Evolutionary conservation across 352 stramenopile species (phyloP).

Genomic region (Phytopythium mirpurense): DNA sequence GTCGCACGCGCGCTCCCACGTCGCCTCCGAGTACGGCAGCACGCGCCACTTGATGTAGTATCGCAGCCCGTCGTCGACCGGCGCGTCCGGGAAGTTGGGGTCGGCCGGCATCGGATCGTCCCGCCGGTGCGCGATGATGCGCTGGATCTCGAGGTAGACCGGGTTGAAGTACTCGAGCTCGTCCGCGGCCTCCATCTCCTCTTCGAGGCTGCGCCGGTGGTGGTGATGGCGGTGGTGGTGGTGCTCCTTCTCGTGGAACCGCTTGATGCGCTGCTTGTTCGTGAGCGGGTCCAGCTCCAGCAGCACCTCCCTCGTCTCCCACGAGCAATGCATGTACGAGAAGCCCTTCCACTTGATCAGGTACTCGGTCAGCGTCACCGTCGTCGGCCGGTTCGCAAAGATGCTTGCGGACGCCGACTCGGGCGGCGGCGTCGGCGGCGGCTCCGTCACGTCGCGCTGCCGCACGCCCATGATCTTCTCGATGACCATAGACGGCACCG

Average conservation of each 20-base stretch:
- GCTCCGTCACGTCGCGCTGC: slow-evolving; percentile 34
- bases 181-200: slow-evolving; percentile 29
- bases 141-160: slow-evolving; percentile 87
- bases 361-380: slow-evolving; percentile 59
- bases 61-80: slow-evolving; percentile 80
- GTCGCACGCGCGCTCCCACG: slow-evolving; percentile 84
- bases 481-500: slow-evolving; percentile 63
- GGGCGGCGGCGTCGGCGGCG: slow-evolving; percentile 5
- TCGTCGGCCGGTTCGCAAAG: slow-evolving; percentile 31
- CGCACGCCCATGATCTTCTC: slow-evolving; percentile 86
- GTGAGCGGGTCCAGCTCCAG: slow-evolving; percentile 71
- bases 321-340: slow-evolving; percentile 86
- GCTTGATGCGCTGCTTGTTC: slow-evolving; percentile 87
- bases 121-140: slow-evolving; percentile 73
- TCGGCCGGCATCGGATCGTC: slow-evolving; percentile 52
- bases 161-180: slow-evolving; percentile 89
- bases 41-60: slow-evolving; percentile 89
- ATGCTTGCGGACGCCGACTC: slow-evolving; percentile 34
- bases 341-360: slow-evolving; percentile 91
- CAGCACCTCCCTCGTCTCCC: slow-evolving; percentile 71
- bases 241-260: slow-evolving; percentile 82
- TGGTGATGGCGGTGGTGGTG: slow-evolving; percentile 31
- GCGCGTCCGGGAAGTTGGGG: slow-evolving; percentile 46
- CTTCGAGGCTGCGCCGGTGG: slow-evolving; percentile 26
- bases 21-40: slow-evolving; percentile 81